Evolutionary conservation across 2,329 filamentous ascomycete genomes (phyloP), one percentile per base, ranked within the genome.

Genomic region (Onygenales sp.): DNA sequence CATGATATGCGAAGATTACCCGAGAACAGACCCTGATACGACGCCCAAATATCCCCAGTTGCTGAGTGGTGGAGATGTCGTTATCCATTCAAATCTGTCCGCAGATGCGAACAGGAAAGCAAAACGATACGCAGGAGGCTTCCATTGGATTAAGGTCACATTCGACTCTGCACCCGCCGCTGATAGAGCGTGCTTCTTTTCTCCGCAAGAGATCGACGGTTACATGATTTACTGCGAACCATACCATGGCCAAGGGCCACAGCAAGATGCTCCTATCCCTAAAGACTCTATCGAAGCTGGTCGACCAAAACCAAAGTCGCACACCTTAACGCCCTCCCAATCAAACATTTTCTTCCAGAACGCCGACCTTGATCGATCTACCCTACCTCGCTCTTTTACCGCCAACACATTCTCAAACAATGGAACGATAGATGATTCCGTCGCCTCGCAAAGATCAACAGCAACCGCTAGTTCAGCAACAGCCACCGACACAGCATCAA

Each of bases 91-190:
- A 50, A 79, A 80, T 8, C 73, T 95, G 51, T 86, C 85, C 2
- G 72, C 80, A 14, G 84, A 86, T 39, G 88, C 94, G 62, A 82
- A 90, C 53, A 77, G 79, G 51, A 86, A 91, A 67, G 88, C 92
- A 64, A 89, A 91, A 70, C 81, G 79, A 57, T 90, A 89, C 57
- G 86, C 85, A 45, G 87, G 89, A 49, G 92, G 92, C 43, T 81
- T 87, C 61, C 88, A 95, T 74, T 97, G 92, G 92, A 89, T 96
- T 62, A 90, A 90, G 68, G 77, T 91, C 53, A 91, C 87, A 0
- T 91, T 89, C 63, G 87, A 89, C 69, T 87, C 83, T 43, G 77
- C 79, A 48, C 80, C 86, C 60, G 84, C 86, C 2, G 87, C 85
- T 17, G 84, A 87, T 55, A 76, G 81, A 9, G 87, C 87, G 21